Base-by-base conservation (phyloP, 495 filamentous ascomycete species). In the Penicillium salamii region DNA sequence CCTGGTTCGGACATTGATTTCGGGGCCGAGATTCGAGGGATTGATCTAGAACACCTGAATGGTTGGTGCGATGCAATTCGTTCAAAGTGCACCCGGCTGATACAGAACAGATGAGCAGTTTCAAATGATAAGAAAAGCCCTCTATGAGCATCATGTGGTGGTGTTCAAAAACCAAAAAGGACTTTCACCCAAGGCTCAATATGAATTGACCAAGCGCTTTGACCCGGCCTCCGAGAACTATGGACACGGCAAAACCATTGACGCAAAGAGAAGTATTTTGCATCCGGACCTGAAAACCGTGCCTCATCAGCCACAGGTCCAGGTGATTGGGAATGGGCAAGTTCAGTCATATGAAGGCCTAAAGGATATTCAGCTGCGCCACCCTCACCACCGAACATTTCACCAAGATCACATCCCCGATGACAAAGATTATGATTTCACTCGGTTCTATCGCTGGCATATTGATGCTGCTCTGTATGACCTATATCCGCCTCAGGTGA, bases 241-340 rank as follows among this genome's bases (percentile, higher is more conserved):
- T 67, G 86, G 86, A 34, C 86, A 89, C 59, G 86, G 85, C 62
- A 85, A 84, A 58, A 83, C 83, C 14, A 69, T 86, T 55, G 83
- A 86, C 60, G 75, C 71, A 2, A 83, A 85, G 57, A 78, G 83
- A 35, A 82, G 77, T 58, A 80, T 90, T 61, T 77, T 90, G 15
- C 86, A 89, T 57, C 86, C 86, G 1, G 86, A 90, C 55, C 74
- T 89, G 13, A 89, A 90, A 66, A 90, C 86, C 1, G 79, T 89
- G 33, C 86, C 86, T 0, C 85, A 87, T 64, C 86, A 90, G 60
- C 85, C 86, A 8, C 84, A 90, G 63, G 85, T 90, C 5, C 86
- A 90, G 55, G 80, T 89, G 37, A 89, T 90, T 55, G 86, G 86
- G 34, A 88, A 90, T 62, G 86, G 86, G 13, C 71, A 76, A 52